Percentiles rank a stretch among this genome's conserved stretches.
These are phyloP conservation scores for Graphium sp. DNA, from an alignment of 2,329 filamentous ascomycete species.

Conservation along the genomic window DNA sequence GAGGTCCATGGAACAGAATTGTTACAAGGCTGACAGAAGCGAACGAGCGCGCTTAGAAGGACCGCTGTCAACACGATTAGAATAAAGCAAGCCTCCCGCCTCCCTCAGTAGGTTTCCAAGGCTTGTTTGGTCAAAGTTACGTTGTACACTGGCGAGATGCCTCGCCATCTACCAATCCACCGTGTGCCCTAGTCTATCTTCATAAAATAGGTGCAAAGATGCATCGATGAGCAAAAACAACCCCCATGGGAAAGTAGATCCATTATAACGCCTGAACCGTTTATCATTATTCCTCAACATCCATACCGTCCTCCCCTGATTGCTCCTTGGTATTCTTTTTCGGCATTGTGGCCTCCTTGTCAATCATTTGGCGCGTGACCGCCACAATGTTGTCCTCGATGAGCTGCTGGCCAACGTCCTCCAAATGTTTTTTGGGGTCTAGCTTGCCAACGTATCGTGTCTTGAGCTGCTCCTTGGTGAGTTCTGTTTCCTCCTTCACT, in stretches of 20 bases:
- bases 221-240: background rate
- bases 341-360: slow-evolving; percentile 92
- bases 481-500: slow-evolving; percentile 94
- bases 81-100: too few relatives aligned
- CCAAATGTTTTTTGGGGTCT: slow-evolving; percentile 97
- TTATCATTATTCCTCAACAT: slow-evolving; percentile 44
- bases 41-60: too few relatives aligned
- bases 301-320: slow-evolving; percentile 47
- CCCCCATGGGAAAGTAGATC: slow-evolving; percentile 1
- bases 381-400: slow-evolving; percentile 99
- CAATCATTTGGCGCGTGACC: slow-evolving; percentile 97
- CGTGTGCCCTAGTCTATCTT: background rate
- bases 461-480: slow-evolving; percentile 95
- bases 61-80: too few relatives aligned
- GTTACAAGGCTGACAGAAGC: too few relatives aligned
- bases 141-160: too few relatives aligned
- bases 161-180: background rate
- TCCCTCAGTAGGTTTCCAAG: too few relatives aligned
- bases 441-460: slow-evolving; percentile 98
- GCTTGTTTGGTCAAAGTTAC: too few relatives aligned
- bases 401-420: slow-evolving; percentile 87
- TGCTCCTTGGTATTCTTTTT: slow-evolving; percentile 37
- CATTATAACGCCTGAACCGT: slow-evolving; percentile 3
- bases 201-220: background rate
- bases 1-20: too few relatives aligned